Conservation (phyloP, 1,284 basidiomycete species). For the Lentinula novae-zelandiae region DNA sequence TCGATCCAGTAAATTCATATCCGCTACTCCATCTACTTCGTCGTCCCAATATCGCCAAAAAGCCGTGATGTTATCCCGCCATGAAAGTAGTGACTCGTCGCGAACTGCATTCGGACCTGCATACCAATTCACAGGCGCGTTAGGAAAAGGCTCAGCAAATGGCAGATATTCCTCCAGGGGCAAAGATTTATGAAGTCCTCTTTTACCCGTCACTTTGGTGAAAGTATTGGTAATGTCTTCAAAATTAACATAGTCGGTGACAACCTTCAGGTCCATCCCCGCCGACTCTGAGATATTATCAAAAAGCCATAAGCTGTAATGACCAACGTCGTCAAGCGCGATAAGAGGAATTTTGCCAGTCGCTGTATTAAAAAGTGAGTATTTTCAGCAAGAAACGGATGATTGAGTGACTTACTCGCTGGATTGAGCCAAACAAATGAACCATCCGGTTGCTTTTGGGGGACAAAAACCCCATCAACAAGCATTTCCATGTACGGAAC, state of each 20-base stretch:
- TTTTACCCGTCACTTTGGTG: not conserved
- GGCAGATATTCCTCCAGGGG: not conserved
- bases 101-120: not conserved
- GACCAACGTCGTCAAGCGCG: not conserved
- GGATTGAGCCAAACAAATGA: not conserved
- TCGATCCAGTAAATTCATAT: not conserved
- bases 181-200: not conserved
- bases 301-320: constrained; percentile 1
- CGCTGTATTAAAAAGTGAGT: not conserved
- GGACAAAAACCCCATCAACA: not conserved
- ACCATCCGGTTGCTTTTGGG: not conserved
- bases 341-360: not conserved
- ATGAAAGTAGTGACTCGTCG: not conserved
- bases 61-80: not conserved
- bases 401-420: not conserved
- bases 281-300: constrained; percentile 1
- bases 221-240: not conserved
- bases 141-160: not conserved
- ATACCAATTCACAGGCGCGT: not conserved
- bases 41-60: not conserved
- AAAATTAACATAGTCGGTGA: not conserved
- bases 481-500: constrained; percentile 3
- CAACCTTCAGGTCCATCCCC: not conserved
- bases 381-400: not conserved
- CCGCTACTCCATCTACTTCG: not conserved